These are phyloP conservation scores for Arctostaphylos glauca DNA, from an alignment of 148 eudicot species.

Conservation along the genomic window DNA sequence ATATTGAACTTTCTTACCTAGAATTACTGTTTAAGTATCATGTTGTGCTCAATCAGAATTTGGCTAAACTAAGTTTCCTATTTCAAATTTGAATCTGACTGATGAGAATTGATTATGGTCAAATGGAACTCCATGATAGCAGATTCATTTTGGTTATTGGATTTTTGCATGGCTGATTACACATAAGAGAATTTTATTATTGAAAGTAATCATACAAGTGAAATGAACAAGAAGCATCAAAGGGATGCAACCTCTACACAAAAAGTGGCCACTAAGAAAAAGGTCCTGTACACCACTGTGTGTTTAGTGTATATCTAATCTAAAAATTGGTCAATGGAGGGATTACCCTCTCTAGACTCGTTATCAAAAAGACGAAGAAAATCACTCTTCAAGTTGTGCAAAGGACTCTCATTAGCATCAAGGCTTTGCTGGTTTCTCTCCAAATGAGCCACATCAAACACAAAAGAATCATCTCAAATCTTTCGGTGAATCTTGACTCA, in stretches of 20 bases:
- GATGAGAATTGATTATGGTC: slow-evolving; percentile 13
- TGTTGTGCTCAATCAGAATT: neutral
- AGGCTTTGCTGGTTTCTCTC: neutral
- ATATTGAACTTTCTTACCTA: neutral
- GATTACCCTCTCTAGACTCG: neutral
- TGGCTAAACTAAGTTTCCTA: neutral
- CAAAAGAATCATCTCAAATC: neutral
- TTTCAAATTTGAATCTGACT: neutral
- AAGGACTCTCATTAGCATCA: neutral
- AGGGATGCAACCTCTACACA: neutral
- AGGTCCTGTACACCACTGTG: neutral
- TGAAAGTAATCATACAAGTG: neutral
- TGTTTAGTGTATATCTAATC: neutral
- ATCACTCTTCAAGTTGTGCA: neutral
- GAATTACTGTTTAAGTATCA: neutral
- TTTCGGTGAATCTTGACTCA: neutral
- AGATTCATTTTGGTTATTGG: slow-evolving; percentile 2
- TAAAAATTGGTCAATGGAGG: neutral
- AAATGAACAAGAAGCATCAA: neutral
- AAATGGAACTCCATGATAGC: neutral
- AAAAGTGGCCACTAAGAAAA: neutral
- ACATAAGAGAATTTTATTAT: neutral
- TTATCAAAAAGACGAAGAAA: neutral
- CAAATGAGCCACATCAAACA: neutral
- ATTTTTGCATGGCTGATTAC: neutral